Percentiles rank a stretch among this genome's conserved stretches.
Evolutionary conservation across 345 rosid genomes (phyloP).

Genomic region (Populus davidiana): DNA sequence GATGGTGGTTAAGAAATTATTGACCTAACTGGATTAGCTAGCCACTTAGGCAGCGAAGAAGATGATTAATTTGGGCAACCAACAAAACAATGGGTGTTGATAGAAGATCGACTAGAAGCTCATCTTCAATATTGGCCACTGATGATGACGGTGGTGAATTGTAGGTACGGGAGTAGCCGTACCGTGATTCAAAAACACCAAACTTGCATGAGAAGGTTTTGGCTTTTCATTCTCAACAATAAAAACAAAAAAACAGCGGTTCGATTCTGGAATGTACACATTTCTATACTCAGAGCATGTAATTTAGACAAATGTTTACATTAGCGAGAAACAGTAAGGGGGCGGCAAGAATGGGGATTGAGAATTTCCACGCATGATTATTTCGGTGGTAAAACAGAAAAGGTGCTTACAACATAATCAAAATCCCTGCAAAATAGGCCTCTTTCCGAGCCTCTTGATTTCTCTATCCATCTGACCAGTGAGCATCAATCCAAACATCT

Average conservation of each 20-base stretch:
- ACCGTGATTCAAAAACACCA: no score
- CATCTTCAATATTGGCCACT: background rate
- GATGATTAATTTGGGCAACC: background rate
- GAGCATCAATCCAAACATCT: conserved; percentile 92
- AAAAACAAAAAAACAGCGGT: no score
- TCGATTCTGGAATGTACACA: no score
- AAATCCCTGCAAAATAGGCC: conserved; percentile 66
- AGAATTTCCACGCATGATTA: background rate
- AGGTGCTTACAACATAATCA: conserved; percentile 22
- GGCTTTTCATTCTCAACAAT: no score
- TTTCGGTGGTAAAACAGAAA: background rate
- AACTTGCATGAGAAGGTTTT: no score
- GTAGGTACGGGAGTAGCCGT: no score
- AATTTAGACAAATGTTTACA: background rate
- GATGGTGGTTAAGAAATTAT: background rate
- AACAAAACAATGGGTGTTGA: background rate
- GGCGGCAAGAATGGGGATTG: background rate
- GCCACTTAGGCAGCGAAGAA: background rate
- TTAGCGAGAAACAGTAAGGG: background rate
- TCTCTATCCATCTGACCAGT: conserved; percentile 92
- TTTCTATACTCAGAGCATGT: no score
- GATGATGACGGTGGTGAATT: no score
- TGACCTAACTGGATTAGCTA: background rate
- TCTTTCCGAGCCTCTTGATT: conserved; percentile 91
- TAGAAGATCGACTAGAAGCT: background rate